Conservation (phyloP, 805 yeast genomes). For the Metschnikowia koreensis region DNA sequence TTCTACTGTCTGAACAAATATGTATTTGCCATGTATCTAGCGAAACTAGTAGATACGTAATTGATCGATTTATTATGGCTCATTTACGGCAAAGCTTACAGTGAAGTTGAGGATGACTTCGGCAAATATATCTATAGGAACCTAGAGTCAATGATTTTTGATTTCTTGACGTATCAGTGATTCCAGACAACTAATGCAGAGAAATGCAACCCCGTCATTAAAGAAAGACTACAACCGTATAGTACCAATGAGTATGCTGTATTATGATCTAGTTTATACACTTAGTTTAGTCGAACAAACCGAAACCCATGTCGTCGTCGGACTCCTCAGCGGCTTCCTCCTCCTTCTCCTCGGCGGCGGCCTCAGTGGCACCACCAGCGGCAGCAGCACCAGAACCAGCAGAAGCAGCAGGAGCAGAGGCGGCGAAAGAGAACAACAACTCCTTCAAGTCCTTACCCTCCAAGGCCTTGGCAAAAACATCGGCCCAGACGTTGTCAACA, state of each 20-base stretch:
- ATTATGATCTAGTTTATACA: slow-evolving; percentile 13
- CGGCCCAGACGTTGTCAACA: slow-evolving; percentile 82
- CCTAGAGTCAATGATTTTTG: no score
- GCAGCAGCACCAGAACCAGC: slow-evolving; percentile 34
- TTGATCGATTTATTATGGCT: no score
- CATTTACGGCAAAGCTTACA: no score
- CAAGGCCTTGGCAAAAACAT: slow-evolving; percentile 84
- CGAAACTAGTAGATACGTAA: no score
- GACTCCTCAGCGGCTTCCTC: slow-evolving; percentile 23
- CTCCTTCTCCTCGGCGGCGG: slow-evolving; percentile 22
- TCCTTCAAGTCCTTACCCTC: slow-evolving; percentile 82
- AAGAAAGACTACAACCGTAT: not conserved
- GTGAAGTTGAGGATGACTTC: no score
- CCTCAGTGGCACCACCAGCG: slow-evolving; percentile 52
- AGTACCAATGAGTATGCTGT: slow-evolving; percentile 11
- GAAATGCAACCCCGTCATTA: no score
- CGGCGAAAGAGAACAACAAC: slow-evolving; percentile 57
- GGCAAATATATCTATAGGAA: no score
- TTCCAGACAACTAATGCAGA: no score
- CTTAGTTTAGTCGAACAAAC: slow-evolving; percentile 28
- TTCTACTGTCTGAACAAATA: no score
- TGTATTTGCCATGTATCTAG: no score
- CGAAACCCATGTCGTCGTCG: slow-evolving; percentile 32
- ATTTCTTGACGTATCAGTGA: no score
- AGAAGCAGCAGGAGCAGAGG: slow-evolving; percentile 43